Percentiles rank a stretch among this genome's conserved stretches.
Evolutionary conservation across 176 grass and related monocot species (phyloP).

Genomic region (Luzula sylvatica): DNA sequence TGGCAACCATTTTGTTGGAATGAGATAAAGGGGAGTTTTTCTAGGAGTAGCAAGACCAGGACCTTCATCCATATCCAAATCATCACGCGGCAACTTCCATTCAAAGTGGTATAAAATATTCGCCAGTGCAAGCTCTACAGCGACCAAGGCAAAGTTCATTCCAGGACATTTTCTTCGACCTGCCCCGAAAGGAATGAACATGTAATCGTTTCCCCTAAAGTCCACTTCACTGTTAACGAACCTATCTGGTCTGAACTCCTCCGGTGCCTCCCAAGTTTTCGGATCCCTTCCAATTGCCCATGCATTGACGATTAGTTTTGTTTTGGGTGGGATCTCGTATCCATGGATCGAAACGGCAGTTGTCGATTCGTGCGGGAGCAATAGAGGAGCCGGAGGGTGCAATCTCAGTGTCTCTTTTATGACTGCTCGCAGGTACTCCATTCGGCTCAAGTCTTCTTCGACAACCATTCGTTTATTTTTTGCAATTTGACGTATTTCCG

Average conservation of each 20-base stretch:
- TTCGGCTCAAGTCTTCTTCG: slow-evolving; percentile 26
- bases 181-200: slow-evolving; percentile 50
- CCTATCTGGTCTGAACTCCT: slow-evolving; percentile 56
- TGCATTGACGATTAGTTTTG: slow-evolving; percentile 37
- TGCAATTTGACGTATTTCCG: slow-evolving; percentile 23
- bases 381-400: slow-evolving; percentile 48
- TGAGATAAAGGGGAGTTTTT: slow-evolving; percentile 31
- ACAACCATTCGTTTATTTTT: slow-evolving; percentile 6
- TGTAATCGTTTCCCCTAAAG: slow-evolving; percentile 37
- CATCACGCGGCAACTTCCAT: slow-evolving; percentile 35
- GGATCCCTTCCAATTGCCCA: slow-evolving; percentile 69
- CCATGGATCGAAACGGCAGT: slow-evolving; percentile 18
- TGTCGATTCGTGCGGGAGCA: slow-evolving; percentile 37
- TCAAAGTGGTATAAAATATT: slow-evolving; percentile 36
- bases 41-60: slow-evolving; percentile 33
- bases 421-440: slow-evolving; percentile 38
- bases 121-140: slow-evolving; percentile 37
- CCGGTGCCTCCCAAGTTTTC: slow-evolving; percentile 32
- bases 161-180: slow-evolving; percentile 59
- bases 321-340: slow-evolving; percentile 36
- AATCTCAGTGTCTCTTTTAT: slow-evolving; percentile 56
- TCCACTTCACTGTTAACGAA: slow-evolving; percentile 31
- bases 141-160: slow-evolving; percentile 37
- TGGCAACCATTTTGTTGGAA: slow-evolving; percentile 20
- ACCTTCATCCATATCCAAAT: slow-evolving; percentile 47